Evolutionary conservation across 139 green algal genomes (phyloP), one percentile per base, ranked within the genome.

Genomic region (Chlorella sp.): DNA sequence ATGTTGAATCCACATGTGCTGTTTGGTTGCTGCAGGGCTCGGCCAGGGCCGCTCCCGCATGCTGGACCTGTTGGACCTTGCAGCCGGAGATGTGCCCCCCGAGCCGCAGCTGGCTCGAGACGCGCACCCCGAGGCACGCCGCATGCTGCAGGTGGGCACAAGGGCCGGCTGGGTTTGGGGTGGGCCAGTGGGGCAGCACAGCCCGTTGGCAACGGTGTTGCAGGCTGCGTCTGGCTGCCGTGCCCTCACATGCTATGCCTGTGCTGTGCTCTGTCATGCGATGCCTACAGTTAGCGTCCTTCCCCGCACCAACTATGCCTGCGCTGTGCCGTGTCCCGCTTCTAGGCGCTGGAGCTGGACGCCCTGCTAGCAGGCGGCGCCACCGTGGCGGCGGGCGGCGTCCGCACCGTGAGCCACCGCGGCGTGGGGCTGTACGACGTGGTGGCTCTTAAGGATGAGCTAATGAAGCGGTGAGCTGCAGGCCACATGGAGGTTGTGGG

Each of bases 391-490:
- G 40, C 83, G 38, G 75, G 81, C 36, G 88, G 89, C 28, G 80
- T 92, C 68, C 76, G 85, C 62, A 73, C 69, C 0, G 30, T 69
- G 34, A 76, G 78, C 80, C 38, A 43, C 8, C 62, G 83, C 17
- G 88, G 88, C 32, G 75, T 84, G 32, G n/a, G 69, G 26, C 75
- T 87, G 11, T 92, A 84, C 51, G 85, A 92, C 64, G 69, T 92
- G 13, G 32, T 76, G 8, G 88, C 85, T 0, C 85, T 92, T 22
- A 90, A 91, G 17, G 73, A 78, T 69, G 70, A 77, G 30, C 43
- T 92, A 34, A 46, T 88, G 56, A 43, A 65, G 11, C 83, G 86
- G 86, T 89, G 32, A 64, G 73, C 38, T 4, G 32, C 13, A 26
- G 32, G 34, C 5, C 32, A 4, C 65, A n/a, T n/a, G n/a, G n/a